phyloP scores from a whole-genome alignment of 192 early-diverging fungal species.

The Coemansia sp. region DNA sequence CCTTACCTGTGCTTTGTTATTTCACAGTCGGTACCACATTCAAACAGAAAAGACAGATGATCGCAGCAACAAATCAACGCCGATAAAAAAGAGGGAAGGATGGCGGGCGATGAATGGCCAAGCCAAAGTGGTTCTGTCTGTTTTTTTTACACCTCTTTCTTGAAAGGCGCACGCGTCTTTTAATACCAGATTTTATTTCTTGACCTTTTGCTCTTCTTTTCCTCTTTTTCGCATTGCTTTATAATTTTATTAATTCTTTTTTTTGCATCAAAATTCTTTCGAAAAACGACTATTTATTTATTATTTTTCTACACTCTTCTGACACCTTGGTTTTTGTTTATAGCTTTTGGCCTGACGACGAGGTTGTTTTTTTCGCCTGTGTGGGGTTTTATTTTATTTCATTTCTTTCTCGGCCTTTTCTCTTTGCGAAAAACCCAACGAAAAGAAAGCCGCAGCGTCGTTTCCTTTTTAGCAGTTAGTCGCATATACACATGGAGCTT shows the following conservation, averaged over 20 bases:
- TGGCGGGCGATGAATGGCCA: too few species aligned
- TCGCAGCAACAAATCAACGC: not conserved
- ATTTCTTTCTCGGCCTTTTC: too few species aligned
- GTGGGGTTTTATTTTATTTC: too few species aligned
- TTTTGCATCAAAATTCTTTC: constrained; percentile 1
- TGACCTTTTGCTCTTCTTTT: not conserved
- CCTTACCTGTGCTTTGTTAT: too few species aligned
- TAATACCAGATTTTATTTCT: constrained; percentile 3
- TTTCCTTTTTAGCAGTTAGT: too few species aligned
- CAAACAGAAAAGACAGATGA: not conserved
- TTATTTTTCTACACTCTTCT: not conserved
- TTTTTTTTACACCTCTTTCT: constrained; percentile 2
- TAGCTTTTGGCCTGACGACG: not conserved
- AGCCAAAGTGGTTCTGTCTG: not conserved
- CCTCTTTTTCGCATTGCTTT: constrained; percentile 13
- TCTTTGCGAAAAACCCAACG: too few species aligned
- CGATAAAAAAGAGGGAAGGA: not conserved
- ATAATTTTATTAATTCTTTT: constrained; percentile 3
- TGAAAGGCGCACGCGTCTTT: not conserved
- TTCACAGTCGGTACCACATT: too few species aligned
- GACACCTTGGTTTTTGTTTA: not conserved
- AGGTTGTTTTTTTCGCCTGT: not conserved
- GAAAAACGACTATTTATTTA: not conserved
- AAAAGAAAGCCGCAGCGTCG: too few species aligned
- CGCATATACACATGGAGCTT: constrained; percentile 23